Conservation (phyloP, 495 filamentous ascomycete species). For the Hyaloscypha hepaticicola region DNA sequence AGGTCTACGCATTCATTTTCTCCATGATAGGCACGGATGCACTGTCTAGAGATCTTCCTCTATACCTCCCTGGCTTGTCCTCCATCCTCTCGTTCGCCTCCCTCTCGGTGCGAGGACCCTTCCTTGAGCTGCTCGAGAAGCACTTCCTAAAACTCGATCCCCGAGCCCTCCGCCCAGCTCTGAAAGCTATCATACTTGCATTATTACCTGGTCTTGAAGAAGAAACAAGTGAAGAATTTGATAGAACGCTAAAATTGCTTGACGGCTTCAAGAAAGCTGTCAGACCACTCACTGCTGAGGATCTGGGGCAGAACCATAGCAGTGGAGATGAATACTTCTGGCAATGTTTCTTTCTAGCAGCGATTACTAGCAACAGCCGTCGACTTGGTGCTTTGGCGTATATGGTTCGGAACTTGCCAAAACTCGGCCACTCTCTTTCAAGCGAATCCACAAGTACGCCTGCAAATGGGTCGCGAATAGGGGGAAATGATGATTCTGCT, state of each 20-base stretch:
- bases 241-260: conserved; percentile 74
- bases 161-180: conserved; percentile 71
- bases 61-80: conserved; percentile 88
- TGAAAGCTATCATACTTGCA: conserved; percentile 84
- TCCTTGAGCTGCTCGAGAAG: conserved; percentile 78
- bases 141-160: conserved; percentile 71
- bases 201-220: conserved; percentile 91
- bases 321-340: conserved; percentile 87
- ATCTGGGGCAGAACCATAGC: conserved; percentile 51
- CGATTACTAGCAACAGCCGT: conserved; percentile 82
- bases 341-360: conserved; percentile 95
- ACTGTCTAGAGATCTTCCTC: conserved; percentile 73
- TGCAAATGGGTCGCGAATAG: conserved; percentile 24
- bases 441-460: neutral
- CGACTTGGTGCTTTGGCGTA: conserved; percentile 86
- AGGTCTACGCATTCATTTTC: conserved; percentile 91
- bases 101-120: conserved; percentile 78
- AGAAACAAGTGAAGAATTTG: conserved; percentile 95
- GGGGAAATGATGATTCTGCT: conserved; percentile 21
- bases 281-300: conserved; percentile 38
- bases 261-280: conserved; percentile 74
- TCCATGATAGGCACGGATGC: conserved; percentile 69
- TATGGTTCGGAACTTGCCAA: conserved; percentile 75
- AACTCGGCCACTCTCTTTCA: conserved; percentile 48
- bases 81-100: conserved; percentile 91